Base-by-base conservation (phyloP, 768 basidiomycete genomes). In the Panaeolus cyanescens region DNA sequence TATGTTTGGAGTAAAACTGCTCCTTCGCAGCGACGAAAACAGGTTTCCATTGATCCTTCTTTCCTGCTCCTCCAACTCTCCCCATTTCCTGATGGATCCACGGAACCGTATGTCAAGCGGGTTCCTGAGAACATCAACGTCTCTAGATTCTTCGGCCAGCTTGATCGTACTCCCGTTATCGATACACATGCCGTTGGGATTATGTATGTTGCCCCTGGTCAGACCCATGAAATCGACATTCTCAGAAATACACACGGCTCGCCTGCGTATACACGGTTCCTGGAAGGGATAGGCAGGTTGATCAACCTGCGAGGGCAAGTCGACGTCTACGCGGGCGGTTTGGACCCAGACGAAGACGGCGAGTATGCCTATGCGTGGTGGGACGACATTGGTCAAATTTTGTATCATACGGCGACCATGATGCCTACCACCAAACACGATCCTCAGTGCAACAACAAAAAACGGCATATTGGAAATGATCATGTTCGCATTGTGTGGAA, bases 361-460 rank as follows among this genome's bases (percentile, higher is more conserved):
- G 92, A 95, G 74, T 97, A 96, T 70, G 93, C 96, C 0, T 99
- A 99, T 71, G 95, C 96, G 0, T 99, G 96, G 96, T 97, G 96
- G 93, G 95, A 99, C 72, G 95, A 98, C 69, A 95, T 98, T 55
- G 88, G 91, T 4, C 96, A 99, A 71, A 87, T 97, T 62, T 83
- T 98, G 58, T 99, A 92, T 72, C 97, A 99, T 74, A 91, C 95
- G 2, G 92, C 96, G 8, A 99, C 97, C 2, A 89, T 99, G 80
- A 99, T 99, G 96, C 97, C 97, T 3, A 91, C 88, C 58, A 80
- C 79, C 50, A 64, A 75, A 7, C 74, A 87, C 58, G 93, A 95
- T 72, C 85, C 86, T 1, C 82, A 85, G 54, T 88, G 84, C 66
- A 88, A 85, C 64, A 83, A 88, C 79, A 99, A 99, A 80, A 99